Evolutionary conservation across 2,329 filamentous ascomycete genomes (phyloP).

Genomic region (Beauveria scarabaeidicola): DNA sequence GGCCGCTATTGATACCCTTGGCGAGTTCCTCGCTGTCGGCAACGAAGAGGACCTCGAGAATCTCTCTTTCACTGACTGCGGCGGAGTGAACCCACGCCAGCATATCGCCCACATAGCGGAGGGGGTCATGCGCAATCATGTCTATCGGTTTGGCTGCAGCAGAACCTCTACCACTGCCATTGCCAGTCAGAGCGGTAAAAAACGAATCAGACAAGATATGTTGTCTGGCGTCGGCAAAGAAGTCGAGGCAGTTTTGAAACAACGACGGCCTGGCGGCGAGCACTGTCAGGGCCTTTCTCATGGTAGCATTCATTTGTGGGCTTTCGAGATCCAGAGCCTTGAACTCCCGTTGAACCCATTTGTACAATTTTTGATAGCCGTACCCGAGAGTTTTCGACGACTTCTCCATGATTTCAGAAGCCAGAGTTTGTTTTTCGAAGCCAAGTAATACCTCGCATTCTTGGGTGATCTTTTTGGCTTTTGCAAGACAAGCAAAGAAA

Average conservation of each 20-base stretch:
- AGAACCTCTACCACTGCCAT: slow-evolving; percentile 45
- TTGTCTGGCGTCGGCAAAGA: slow-evolving; percentile 84
- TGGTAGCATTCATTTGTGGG: slow-evolving; percentile 78
- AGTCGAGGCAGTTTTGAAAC: slow-evolving; percentile 89
- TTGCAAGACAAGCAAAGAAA: slow-evolving; percentile 70
- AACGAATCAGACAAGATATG: slow-evolving; percentile 82
- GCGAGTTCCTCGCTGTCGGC: slow-evolving; percentile 84
- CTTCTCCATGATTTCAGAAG: slow-evolving; percentile 84
- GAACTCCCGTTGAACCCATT: slow-evolving; percentile 91
- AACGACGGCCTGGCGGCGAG: slow-evolving; percentile 81
- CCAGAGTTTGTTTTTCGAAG: slow-evolving; percentile 80
- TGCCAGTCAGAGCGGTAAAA: slow-evolving; percentile 76
- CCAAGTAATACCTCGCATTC: slow-evolving; percentile 87
- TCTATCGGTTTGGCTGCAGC: slow-evolving; percentile 80
- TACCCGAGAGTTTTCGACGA: slow-evolving; percentile 78
- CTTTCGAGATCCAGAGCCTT: slow-evolving; percentile 89
- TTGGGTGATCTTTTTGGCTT: slow-evolving; percentile 77
- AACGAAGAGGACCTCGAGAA: slow-evolving; percentile 83
- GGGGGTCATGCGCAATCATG: slow-evolving; percentile 79
- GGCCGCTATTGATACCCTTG: slow-evolving; percentile 68
- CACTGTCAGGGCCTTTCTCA: slow-evolving; percentile 75
- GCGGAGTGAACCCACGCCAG: slow-evolving; percentile 94
- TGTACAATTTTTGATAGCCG: slow-evolving; percentile 91
- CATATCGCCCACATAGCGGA: slow-evolving; percentile 95
- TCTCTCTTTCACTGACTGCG: slow-evolving; percentile 87